Evolutionary conservation across 192 early-diverging fungal species (phyloP).

Genomic region (Pecoramyces ruminantium): DNA sequence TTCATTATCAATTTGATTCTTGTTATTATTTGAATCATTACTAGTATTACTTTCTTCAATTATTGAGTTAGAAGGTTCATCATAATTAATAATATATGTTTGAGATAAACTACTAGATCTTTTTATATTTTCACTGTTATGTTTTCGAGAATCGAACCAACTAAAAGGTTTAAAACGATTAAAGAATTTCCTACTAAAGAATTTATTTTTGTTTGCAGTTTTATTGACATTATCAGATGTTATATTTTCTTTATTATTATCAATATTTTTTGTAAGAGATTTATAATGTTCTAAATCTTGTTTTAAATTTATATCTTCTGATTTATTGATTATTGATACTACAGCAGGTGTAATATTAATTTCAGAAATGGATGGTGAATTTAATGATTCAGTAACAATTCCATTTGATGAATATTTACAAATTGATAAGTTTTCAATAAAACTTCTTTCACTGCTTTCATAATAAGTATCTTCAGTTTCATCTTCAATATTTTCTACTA

Average conservation of each 20-base stretch:
- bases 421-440: not conserved
- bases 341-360: not conserved
- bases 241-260: not conserved
- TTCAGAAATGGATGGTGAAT: not conserved
- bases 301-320: not conserved
- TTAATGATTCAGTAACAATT: not conserved
- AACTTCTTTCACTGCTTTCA: not conserved
- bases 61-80: not conserved
- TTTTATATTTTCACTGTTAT: not conserved
- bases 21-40: not conserved
- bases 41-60: not conserved
- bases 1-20: not conserved
- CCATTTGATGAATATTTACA: not conserved
- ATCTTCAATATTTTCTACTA: not conserved
- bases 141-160: not conserved
- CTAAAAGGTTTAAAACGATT: not conserved
- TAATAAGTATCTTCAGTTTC: not conserved
- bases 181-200: not conserved
- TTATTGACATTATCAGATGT: no score
- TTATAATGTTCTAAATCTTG: not conserved
- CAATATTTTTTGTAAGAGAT: not conserved
- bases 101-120: not conserved
- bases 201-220: not conserved
- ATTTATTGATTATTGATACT: not conserved
- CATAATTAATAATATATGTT: not conserved